phyloP scores from a whole-genome alignment of 2,329 filamentous ascomycete genomes.

The Ophiostoma ips region DNA sequence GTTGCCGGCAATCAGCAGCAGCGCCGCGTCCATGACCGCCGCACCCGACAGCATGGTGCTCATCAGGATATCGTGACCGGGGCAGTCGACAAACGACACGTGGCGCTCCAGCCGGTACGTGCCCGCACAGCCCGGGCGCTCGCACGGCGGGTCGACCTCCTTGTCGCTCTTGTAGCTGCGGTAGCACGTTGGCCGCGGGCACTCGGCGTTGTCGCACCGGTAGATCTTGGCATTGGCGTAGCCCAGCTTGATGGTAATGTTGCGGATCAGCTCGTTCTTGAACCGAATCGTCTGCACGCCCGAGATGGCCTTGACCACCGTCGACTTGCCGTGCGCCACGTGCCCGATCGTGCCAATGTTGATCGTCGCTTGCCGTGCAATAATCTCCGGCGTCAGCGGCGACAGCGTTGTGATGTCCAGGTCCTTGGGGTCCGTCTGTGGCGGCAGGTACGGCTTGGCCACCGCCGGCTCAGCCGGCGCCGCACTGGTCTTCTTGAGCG shows the following conservation, averaged over 20 bases:
- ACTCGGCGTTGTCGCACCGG: slow-evolving; percentile 86
- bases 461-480: slow-evolving; percentile 38
- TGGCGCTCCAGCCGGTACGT: slow-evolving; percentile 81
- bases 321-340: slow-evolving; percentile 97
- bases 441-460: slow-evolving; percentile 45
- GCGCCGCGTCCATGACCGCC: slow-evolving; percentile 96
- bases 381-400: slow-evolving; percentile 90
- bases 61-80: slow-evolving; percentile 99
- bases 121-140: slow-evolving; percentile 79
- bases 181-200: slow-evolving; percentile 90
- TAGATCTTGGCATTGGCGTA: slow-evolving; percentile 99
- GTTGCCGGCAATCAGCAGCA: slow-evolving; percentile 93
- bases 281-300: slow-evolving; percentile 98
- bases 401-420: slow-evolving; percentile 69
- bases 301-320: slow-evolving; percentile 97
- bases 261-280: slow-evolving; percentile 98
- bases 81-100: slow-evolving; percentile 97
- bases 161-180: slow-evolving; percentile 98
- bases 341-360: slow-evolving; percentile 98
- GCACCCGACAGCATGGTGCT: slow-evolving; percentile 99
- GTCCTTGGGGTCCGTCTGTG: slow-evolving; percentile 84
- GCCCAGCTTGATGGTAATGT: slow-evolving; percentile 99
- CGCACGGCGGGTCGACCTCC: slow-evolving; percentile 91
- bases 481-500: slow-evolving; percentile 60
- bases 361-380: slow-evolving; percentile 93